Evolutionary conservation across 2,329 filamentous ascomycete genomes (phyloP), one percentile per base, ranked within the genome.

Genomic region (Alternaria sp.): DNA sequence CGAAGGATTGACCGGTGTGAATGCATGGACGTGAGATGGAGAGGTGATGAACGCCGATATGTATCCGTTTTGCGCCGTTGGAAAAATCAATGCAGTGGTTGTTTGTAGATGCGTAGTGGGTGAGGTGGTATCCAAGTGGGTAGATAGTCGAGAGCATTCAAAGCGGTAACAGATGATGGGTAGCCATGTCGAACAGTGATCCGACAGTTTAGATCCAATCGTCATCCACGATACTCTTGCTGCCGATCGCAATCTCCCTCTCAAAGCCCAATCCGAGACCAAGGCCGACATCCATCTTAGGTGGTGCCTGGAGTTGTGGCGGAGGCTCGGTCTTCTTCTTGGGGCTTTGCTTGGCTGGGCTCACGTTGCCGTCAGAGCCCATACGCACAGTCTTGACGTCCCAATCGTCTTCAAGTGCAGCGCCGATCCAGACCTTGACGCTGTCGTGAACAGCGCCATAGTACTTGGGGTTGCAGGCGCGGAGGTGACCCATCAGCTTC

Each of bases 391-490:
- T 89, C 53, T 86, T 85, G 43, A 93, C 90, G 51, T 93, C 88
- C 94, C 95, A 99, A 46, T 88, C 91, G 78, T 99, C 95, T 62
- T 94, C 93, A 28, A 84, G 85, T 0, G 93, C 94, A 0, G 94
- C 95, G 0, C 89, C 90, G 18, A 97, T 91, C 94, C 94, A 99
- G 7, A 91, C 94, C 55, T 91, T 88, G 64, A 98, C 83, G 2
- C 90, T 93, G 69, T 94, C 92, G 76, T 99, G 95, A 4, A 99
- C 91, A 49, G 91, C 89, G 2, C 91, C 91, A 76, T 99, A 98
- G 77, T 98, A 97, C 78, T 98, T 98, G 79, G 97, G 94, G 78
- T 98, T 99, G 83, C 94, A 98, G 16, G 94, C 90, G 5, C 95
- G 88, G 63, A 98, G 82, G 59, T 89, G 94, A 22, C 87, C 87